Evolutionary conservation across 75 land plant genomes (phyloP).

Genomic region (Pinus taeda): DNA sequence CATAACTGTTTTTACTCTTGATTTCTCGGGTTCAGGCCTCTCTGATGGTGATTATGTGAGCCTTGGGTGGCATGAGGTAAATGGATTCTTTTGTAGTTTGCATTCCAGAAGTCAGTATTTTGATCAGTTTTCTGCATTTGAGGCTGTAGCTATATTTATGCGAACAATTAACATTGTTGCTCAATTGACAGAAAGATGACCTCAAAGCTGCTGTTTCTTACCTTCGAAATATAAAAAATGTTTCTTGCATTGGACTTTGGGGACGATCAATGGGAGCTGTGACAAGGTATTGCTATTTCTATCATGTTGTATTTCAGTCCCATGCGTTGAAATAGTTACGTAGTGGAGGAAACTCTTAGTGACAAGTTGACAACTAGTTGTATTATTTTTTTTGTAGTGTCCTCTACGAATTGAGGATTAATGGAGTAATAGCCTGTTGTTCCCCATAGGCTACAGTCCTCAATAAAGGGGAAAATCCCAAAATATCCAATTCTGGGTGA

Average conservation of each 20-base stretch:
- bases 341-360: not conserved
- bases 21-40: conserved; percentile 90
- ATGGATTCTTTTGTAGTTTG: not conserved
- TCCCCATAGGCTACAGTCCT: no score
- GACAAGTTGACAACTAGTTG: not conserved
- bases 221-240: conserved; percentile 63
- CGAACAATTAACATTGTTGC: not conserved
- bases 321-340: not conserved
- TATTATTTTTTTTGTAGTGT: no score
- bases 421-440: no score
- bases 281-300: conserved; percentile 54
- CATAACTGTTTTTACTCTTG: conserved; percentile 85
- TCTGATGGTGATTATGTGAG: conserved; percentile 92
- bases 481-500: no score
- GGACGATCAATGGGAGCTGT: conserved; percentile 99
- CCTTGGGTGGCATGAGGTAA: conserved; percentile 95
- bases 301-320: no score
- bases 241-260: conserved; percentile 92
- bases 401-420: no score
- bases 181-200: conserved; percentile 74
- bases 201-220: conserved; percentile 73
- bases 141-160: not conserved
- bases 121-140: not conserved
- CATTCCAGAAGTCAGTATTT: not conserved
- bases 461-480: no score